Percentiles rank a stretch among this genome's conserved stretches.
phyloP scores from a whole-genome alignment of 2,329 filamentous ascomycete genomes.

The Eurotiales sp. region DNA sequence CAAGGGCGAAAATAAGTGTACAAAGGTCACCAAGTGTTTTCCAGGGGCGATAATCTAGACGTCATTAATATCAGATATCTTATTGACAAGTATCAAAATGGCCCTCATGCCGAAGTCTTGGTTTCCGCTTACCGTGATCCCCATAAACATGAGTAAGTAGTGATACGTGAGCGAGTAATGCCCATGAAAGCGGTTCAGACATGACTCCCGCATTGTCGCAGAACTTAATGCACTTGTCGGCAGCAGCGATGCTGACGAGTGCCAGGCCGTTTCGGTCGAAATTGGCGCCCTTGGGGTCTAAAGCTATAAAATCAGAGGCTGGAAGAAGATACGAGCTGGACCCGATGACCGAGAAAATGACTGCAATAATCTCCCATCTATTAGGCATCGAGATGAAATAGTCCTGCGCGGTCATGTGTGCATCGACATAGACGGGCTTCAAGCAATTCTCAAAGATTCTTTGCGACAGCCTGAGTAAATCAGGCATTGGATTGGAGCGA shows the following conservation, averaged over 20 bases:
- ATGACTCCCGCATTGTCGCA: conserved; percentile 22
- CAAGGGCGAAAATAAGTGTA: conserved; percentile 15
- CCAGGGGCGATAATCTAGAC: conserved; percentile 16
- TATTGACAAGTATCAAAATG: too few species aligned
- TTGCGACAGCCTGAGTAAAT: conserved; percentile 17
- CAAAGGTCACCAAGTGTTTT: conserved; percentile 17
- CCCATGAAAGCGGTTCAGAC: conserved; percentile 27
- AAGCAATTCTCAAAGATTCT: conserved; percentile 21
- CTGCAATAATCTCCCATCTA: conserved; percentile 23
- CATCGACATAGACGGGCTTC: conserved; percentile 15
- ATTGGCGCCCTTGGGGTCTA: conserved; percentile 8
- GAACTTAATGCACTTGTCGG: conserved; percentile 28
- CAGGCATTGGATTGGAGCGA: conserved; percentile 10
- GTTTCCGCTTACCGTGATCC: conserved; percentile 13
- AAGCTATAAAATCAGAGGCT: conserved; percentile 7
- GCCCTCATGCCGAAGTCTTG: neutral
- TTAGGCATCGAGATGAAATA: conserved; percentile 17
- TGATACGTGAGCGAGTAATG: conserved; percentile 21
- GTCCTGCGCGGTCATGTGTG: conserved; percentile 20
- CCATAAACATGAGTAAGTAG: conserved; percentile 24
- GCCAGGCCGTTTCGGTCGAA: conserved; percentile 15
- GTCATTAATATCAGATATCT: neutral
- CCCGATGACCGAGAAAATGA: conserved; percentile 21
- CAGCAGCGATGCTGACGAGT: conserved; percentile 19
- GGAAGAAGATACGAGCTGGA: conserved; percentile 16